Conservation (phyloP, 148 eudicot species). For the Cornus kousa region DNA sequence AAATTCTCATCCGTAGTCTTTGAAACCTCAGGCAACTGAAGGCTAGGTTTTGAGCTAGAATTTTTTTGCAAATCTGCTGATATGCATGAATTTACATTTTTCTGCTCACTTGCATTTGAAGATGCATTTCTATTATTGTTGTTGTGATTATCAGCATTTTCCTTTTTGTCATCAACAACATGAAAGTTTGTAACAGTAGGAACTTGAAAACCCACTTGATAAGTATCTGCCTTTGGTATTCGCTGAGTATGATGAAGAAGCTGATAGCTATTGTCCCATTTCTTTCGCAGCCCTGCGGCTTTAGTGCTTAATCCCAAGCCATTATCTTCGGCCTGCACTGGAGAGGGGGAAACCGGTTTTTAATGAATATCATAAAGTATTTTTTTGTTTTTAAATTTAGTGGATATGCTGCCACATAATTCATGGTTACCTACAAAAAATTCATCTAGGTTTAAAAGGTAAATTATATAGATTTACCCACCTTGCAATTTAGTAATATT, state of each 20-base stretch:
- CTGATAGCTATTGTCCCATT: constrained; percentile 41
- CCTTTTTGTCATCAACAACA: constrained; percentile 22
- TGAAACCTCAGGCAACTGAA: constrained; percentile 13
- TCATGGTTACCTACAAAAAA: neutral
- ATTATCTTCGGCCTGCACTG: constrained; percentile 79
- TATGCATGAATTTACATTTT: constrained; percentile 12
- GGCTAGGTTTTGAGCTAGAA: constrained; percentile 20
- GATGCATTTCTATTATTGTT: constrained; percentile 27
- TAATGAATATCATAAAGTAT: constrained; percentile 15
- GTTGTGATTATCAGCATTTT: constrained; percentile 15
- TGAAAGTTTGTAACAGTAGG: constrained; percentile 27
- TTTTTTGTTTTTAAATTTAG: no score
- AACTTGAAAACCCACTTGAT: constrained; percentile 26
- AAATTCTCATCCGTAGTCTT: constrained; percentile 18
- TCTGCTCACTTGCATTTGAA: constrained; percentile 24
- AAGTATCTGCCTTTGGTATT: constrained; percentile 25
- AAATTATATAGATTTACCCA: neutral
- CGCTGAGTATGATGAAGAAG: constrained; percentile 31
- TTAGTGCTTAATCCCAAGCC: constrained; percentile 36
- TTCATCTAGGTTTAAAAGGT: neutral
- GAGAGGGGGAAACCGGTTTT: constrained; percentile 42
- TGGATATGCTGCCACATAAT: neutral
- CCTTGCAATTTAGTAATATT: neutral
- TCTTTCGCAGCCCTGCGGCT: constrained; percentile 39
- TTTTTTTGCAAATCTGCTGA: constrained; percentile 17